Percentiles rank a stretch among this genome's conserved stretches.
These are phyloP conservation scores for Phlebiopsis gigantea DNA, from an alignment of 768 basidiomycete species.

Conservation along the genomic window DNA sequence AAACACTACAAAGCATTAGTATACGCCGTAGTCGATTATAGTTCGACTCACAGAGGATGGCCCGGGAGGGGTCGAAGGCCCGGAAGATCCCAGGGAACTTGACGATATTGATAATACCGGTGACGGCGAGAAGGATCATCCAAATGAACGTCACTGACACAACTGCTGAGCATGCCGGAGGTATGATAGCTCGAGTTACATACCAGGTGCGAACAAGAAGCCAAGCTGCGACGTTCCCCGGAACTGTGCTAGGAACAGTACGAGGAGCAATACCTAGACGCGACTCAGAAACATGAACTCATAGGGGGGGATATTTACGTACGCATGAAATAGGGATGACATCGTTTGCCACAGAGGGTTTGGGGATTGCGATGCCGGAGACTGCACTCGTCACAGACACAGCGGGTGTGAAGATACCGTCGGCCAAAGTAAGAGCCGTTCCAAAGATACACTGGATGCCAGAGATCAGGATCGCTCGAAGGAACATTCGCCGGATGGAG, in stretches of 20 bases:
- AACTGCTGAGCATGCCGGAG: not conserved
- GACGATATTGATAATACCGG: slow-evolving; percentile 55
- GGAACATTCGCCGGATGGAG: not conserved
- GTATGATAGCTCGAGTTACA: slow-evolving; percentile 12
- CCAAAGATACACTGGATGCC: slow-evolving; percentile 49
- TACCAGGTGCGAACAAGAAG: slow-evolving; percentile 50
- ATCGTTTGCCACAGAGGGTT: slow-evolving; percentile 38
- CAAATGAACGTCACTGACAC: slow-evolving; percentile 47
- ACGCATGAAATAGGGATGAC: slow-evolving; percentile 60
- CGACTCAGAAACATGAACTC: not conserved
- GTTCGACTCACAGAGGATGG: slow-evolving; percentile 46
- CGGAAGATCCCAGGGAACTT: slow-evolving; percentile 53
- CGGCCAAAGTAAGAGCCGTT: slow-evolving; percentile 61
- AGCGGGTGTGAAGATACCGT: slow-evolving; percentile 65
- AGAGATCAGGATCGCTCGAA: not conserved
- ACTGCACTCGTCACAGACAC: slow-evolving; percentile 68
- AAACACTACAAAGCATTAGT: slow-evolving; percentile 38
- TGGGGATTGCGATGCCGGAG: slow-evolving; percentile 61
- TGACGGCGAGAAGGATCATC: slow-evolving; percentile 45
- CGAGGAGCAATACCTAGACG: slow-evolving; percentile 46
- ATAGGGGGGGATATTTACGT: slow-evolving; percentile 12
- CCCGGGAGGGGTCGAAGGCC: slow-evolving; percentile 63
- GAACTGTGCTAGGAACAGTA: slow-evolving; percentile 53
- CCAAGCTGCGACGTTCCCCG: slow-evolving; percentile 54
- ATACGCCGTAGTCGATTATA: not conserved